Evolutionary conservation across 2,329 filamentous ascomycete species (phyloP).

Genomic region (Podosphaera xanthii): DNA sequence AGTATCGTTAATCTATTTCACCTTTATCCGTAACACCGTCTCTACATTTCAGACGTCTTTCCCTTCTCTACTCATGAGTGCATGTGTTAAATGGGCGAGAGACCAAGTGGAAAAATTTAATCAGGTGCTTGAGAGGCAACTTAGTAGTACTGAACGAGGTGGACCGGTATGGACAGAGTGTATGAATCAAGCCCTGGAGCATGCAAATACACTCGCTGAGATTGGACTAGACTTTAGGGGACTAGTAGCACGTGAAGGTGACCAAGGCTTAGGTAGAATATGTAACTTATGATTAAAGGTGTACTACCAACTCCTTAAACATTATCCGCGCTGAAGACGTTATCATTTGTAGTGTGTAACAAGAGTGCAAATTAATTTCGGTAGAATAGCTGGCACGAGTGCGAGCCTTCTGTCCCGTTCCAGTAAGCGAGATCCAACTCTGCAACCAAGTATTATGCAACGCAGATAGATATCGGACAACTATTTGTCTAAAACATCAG

Average conservation of each 20-base stretch:
- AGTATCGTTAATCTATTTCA: slow-evolving; percentile 88
- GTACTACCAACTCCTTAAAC: too few species aligned
- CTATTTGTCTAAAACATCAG: not conserved
- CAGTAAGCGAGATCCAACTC: not conserved
- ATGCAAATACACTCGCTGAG: slow-evolving; percentile 57
- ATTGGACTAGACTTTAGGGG: slow-evolving; percentile 80
- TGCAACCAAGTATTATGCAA: not conserved
- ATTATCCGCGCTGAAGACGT: too few species aligned
- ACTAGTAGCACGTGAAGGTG: slow-evolving; percentile 40
- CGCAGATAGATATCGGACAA: not conserved
- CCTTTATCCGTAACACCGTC: slow-evolving; percentile 80
- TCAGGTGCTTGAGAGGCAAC: slow-evolving; percentile 52
- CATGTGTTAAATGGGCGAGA: slow-evolving; percentile 96
- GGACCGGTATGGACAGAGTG: slow-evolving; percentile 62
- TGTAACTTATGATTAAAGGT: too few species aligned
- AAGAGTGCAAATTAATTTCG: too few species aligned
- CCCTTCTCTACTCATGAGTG: slow-evolving; percentile 67
- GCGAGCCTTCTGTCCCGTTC: not conserved
- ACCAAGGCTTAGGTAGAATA: not conserved
- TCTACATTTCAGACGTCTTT: slow-evolving; percentile 75
- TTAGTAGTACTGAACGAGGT: slow-evolving; percentile 65
- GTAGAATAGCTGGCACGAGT: not conserved
- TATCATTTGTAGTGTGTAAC: too few species aligned
- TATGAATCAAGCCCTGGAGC: slow-evolving; percentile 57
- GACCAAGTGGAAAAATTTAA: slow-evolving; percentile 86